Base-by-base conservation (phyloP, 192 early-diverging fungal species). In the Piromyces finnis region DNA sequence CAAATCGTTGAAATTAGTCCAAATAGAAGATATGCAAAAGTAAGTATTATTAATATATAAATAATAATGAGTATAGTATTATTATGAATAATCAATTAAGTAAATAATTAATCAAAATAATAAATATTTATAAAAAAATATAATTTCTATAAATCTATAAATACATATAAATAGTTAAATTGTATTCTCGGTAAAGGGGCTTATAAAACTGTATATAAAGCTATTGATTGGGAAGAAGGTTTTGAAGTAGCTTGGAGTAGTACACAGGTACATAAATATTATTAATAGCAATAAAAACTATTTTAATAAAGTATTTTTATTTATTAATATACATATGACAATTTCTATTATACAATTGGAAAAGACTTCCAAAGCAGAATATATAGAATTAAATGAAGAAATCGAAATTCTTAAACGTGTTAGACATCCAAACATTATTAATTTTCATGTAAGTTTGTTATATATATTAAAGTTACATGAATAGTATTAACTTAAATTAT, bases 171-270 rank as follows among this genome's bases (percentile, higher is more conserved):
- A 22, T n/a, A 68, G 51, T 68, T 68, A 68, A 68, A 68, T 68
- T 68, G 51, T n/a, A 68, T 68, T 68, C 89, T 95, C 14, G 94
- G 94, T 39, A 92, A 91, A 83, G 94, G 94, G 12, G 94, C 94
- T 14, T 94, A 93, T 86, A 95, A 95, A 83, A 90, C 94, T 80
- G 94, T 95, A 13, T 95, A 88, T 86, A 94, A 94, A 83, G 92
- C 91, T 36, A 92, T 94, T 83, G 94, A 95, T 84, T 88, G 92
- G 41, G 94, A 95, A 79, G 93, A 95, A 81, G 94, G 94, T 78
- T 91, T 95, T 35, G 94, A 95, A 83, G 93, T 95, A 17, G 94
- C 94, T 29, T 95, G 94, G 94, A 95, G 95, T 85, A 92, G 91
- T 82, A 87, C 94, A 30, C 89, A 92, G 29, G 82, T 92, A 78